Conservation (phyloP, 2,329 filamentous ascomycete genomes). For the Hirsutella minnesotensis region DNA sequence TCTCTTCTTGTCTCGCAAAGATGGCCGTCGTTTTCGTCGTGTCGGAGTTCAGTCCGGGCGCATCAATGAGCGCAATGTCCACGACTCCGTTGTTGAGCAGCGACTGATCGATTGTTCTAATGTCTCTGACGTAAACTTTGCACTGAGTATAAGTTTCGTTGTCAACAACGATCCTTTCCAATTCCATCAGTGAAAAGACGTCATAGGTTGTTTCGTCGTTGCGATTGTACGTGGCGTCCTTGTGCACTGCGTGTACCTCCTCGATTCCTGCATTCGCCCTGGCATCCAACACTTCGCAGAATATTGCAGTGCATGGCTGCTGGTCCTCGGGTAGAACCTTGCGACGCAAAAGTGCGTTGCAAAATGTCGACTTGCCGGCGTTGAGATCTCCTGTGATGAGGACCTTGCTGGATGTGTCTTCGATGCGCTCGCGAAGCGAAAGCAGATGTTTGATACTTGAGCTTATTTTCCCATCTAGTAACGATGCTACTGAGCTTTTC, state of each 20-base stretch:
- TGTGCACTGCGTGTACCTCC: conserved; percentile 91
- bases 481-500: conserved; percentile 77
- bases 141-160: conserved; percentile 84
- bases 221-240: conserved; percentile 66
- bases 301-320: conserved; percentile 95
- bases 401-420: conserved; percentile 95
- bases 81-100: conserved; percentile 95
- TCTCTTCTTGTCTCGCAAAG: conserved; percentile 94
- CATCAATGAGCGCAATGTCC: conserved; percentile 94
- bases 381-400: conserved; percentile 92
- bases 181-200: conserved; percentile 62
- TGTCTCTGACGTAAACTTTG: conserved; percentile 93
- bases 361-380: conserved; percentile 96
- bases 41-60: conserved; percentile 88
- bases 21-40: conserved; percentile 95
- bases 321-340: conserved; percentile 95
- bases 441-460: conserved; percentile 87
- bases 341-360: conserved; percentile 85
- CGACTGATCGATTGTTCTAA: conserved; percentile 80
- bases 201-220: conserved; percentile 92
- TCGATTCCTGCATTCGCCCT: conserved; percentile 84
- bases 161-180: conserved; percentile 84
- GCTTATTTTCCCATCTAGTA: conserved; percentile 88
- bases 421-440: conserved; percentile 80
- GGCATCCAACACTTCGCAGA: conserved; percentile 91